A percentile compares a stretch with the other conserved stretches of the same genome.
phyloP scores from a whole-genome alignment of 75 land plant genomes.

The Pinus taeda region DNA sequence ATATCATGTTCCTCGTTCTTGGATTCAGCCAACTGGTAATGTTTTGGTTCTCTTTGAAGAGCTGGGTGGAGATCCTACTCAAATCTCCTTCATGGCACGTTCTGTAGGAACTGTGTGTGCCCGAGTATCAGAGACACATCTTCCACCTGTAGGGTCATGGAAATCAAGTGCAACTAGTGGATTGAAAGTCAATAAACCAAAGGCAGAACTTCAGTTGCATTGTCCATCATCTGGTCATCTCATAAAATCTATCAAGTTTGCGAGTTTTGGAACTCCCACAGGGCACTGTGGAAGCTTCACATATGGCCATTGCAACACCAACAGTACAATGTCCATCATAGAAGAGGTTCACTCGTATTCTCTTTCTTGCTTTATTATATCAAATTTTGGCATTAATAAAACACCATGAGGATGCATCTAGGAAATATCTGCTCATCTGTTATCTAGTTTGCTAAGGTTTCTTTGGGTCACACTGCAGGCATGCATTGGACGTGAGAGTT shows the following conservation, averaged over 20 bases:
- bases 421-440: not conserved
- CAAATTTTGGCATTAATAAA: too few species aligned
- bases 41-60: slow-evolving; percentile 66
- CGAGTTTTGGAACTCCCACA: slow-evolving; percentile 78
- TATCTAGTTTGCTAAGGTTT: not conserved
- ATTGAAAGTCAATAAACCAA: slow-evolving; percentile 6
- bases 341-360: slow-evolving; percentile 28
- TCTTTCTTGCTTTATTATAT: not conserved
- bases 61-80: slow-evolving; percentile 62
- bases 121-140: slow-evolving; percentile 48
- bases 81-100: slow-evolving; percentile 43
- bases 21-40: slow-evolving; percentile 49
- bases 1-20: slow-evolving; percentile 64
- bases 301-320: slow-evolving; percentile 58
- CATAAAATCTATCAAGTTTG: slow-evolving; percentile 66
- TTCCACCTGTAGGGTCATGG: slow-evolving; percentile 48
- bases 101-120: slow-evolving; percentile 35
- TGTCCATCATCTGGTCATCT: slow-evolving; percentile 52
- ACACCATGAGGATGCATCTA: not conserved
- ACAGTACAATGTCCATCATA: slow-evolving; percentile 40
- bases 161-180: slow-evolving; percentile 11
- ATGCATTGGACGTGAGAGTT: slow-evolving; percentile 57
- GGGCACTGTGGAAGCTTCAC: slow-evolving; percentile 70
- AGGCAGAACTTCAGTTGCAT: slow-evolving; percentile 45
- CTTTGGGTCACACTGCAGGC: slow-evolving; percentile 32